phyloP scores from a whole-genome alignment of 2,329 filamentous ascomycete species.

The Pseudopithomyces maydicus region DNA sequence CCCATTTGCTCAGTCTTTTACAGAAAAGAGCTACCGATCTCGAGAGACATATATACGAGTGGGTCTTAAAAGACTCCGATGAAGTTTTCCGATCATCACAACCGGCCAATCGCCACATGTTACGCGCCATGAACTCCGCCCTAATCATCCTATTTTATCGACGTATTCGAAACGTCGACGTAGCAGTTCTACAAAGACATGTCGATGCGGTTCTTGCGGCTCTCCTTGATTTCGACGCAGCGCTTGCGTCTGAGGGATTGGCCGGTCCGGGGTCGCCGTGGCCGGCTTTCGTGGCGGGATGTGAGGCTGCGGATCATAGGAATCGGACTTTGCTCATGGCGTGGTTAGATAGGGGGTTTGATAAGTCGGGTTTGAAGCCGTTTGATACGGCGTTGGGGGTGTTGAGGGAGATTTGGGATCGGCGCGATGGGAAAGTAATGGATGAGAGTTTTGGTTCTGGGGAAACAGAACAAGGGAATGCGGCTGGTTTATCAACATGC shows the following conservation, averaged over 20 bases:
- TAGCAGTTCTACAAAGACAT: constrained; percentile 45
- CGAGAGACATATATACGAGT: constrained; percentile 20
- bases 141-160: constrained; percentile 52
- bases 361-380: constrained; percentile 6
- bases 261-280: constrained; percentile 20
- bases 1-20: constrained; percentile 17
- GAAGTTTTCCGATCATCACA: background rate
- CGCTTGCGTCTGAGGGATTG: constrained; percentile 7
- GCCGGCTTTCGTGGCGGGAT: constrained; percentile 24
- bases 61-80: constrained; percentile 13
- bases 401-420: constrained; percentile 19
- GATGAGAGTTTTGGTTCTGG: constrained; percentile 1
- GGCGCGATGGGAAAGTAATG: constrained; percentile 3
- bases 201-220: constrained; percentile 28
- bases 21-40: constrained; percentile 17
- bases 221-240: constrained; percentile 16
- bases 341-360: constrained; percentile 20
- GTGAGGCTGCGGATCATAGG: constrained; percentile 16
- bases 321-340: constrained; percentile 16
- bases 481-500: background rate
- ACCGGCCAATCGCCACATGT: constrained; percentile 31
- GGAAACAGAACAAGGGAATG: background rate
- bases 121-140: constrained; percentile 47
- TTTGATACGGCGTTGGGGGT: constrained; percentile 8
- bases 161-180: constrained; percentile 46